These are phyloP conservation scores for Quillaja saponaria DNA, from an alignment of 306 rosid species.

Conservation along the genomic window DNA sequence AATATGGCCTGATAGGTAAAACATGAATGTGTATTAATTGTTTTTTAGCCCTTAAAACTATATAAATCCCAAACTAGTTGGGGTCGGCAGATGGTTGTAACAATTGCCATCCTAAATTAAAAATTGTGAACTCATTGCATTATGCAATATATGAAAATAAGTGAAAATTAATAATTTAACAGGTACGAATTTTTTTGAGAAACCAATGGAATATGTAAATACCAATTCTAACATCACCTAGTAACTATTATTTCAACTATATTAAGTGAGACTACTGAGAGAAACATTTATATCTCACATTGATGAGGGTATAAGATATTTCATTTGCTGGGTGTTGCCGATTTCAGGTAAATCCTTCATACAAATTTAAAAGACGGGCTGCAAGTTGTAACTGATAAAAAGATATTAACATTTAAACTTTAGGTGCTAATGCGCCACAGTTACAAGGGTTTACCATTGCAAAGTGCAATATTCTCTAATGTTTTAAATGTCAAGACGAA, in stretches of 20 bases:
- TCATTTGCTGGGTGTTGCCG: neutral
- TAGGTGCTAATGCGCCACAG: neutral
- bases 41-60: slow-evolving; percentile 8
- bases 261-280: no score
- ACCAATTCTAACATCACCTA: no score
- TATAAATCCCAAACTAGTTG: no score
- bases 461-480: no score
- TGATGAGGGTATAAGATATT: neutral
- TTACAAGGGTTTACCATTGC: no score
- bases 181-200: neutral
- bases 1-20: neutral
- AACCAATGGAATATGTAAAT: neutral
- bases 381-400: neutral
- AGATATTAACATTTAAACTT: neutral
- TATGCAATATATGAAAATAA: no score
- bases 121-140: neutral
- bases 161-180: neutral
- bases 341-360: neutral
- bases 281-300: neutral
- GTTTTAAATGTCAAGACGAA: no score
- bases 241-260: no score
- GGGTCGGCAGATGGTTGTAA: slow-evolving; percentile 1
- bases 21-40: slow-evolving; percentile 4
- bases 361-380: neutral
- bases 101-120: neutral